Evolutionary conservation across 306 rosid species (phyloP).

Genomic region (Lathyrus sativus): DNA sequence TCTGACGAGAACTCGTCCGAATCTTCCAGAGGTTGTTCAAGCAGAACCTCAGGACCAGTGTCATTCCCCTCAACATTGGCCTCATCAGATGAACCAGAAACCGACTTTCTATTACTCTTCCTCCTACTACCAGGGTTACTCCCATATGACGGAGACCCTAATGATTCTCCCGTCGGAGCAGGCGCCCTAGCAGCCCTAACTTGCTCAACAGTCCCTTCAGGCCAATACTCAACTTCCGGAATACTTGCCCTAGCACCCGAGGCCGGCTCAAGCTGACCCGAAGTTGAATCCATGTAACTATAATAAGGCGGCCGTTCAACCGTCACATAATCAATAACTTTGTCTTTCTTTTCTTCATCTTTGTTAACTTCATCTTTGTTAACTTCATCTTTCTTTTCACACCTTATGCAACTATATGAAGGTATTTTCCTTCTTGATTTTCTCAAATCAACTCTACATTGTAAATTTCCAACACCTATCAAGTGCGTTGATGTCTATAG

Average conservation of each 20-base stretch:
- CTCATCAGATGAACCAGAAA: constrained; percentile 35
- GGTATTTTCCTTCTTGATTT: constrained; percentile 46
- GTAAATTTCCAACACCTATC: constrained; percentile 56
- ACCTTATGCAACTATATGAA: constrained; percentile 57
- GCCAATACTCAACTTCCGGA: constrained; percentile 90
- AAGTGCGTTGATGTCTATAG: constrained; percentile 61
- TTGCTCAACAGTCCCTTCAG: constrained; percentile 86
- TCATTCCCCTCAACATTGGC: constrained; percentile 44
- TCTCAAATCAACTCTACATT: constrained; percentile 52
- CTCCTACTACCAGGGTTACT: constrained; percentile 94
- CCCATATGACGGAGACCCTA: constrained; percentile 86
- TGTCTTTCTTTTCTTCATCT: constrained; percentile 51
- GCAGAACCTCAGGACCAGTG: constrained; percentile 45
- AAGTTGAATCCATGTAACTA: constrained; percentile 82
- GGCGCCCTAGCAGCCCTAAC: constrained; percentile 91
- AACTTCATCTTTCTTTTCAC: constrained; percentile 63
- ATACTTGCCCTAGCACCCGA: constrained; percentile 97
- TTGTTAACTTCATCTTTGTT: constrained; percentile 60
- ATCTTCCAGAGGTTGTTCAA: constrained; percentile 62
- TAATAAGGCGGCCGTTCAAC: constrained; percentile 86
- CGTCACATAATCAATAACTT: constrained; percentile 49
- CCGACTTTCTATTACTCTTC: constrained; percentile 62
- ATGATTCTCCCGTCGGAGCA: constrained; percentile 67
- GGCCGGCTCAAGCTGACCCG: constrained; percentile 96
- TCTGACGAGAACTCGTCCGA: constrained; percentile 60